Base-by-base conservation (phyloP, 352 stramenopile genomes). In the Phytophthora cajani region DNA sequence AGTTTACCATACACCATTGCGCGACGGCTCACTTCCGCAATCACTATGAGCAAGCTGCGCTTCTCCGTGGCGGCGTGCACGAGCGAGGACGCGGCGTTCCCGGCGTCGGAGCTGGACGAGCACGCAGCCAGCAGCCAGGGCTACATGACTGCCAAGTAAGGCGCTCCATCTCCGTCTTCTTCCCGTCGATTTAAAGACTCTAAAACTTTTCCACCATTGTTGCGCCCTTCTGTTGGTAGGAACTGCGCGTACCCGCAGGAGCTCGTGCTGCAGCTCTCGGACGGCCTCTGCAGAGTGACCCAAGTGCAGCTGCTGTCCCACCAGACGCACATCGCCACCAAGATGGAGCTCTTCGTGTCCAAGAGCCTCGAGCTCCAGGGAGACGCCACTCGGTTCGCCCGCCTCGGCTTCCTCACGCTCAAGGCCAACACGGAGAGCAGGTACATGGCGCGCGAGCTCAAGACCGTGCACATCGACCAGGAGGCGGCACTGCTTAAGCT, bases 201-300 rank as follows among this genome's bases (percentile, higher is more conserved):
- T 50, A 17, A 23, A 14, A 47, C 40, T 2, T 19, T 27, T 27
- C 23, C 23, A 4, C 23, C 23, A 27, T 27, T 27, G 2, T 27
- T 27, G 23, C 1, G 23, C 23, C 23, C 23, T 27, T 27, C 23
- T 27, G 23, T 27, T 27, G 23, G 23, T 27, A 27, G 89, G 50
- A 98, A 97, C 72, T 98, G 92, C 75, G 82, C 94, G 63, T 98
- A 97, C 65, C 94, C 94, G n/a, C 92, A 98, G 66, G 94, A 98
- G 74, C 66, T 98, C 19, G 87, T 96, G 25, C 78, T 98, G 36
- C 74, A 85, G 50, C 79, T 98, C 42, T n/a, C 67, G 4, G 84
- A 93, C 19, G 90, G 89, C 9, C 58, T 75, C n/a, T 84, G 82
- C 27, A 77, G 87, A 25, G 14, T 98, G 51, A 90, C 79, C 14